Percentiles rank a stretch among this genome's conserved stretches.
Evolutionary conservation across 257 asterid species (phyloP).

Genomic region (Solanum verrucosum): DNA sequence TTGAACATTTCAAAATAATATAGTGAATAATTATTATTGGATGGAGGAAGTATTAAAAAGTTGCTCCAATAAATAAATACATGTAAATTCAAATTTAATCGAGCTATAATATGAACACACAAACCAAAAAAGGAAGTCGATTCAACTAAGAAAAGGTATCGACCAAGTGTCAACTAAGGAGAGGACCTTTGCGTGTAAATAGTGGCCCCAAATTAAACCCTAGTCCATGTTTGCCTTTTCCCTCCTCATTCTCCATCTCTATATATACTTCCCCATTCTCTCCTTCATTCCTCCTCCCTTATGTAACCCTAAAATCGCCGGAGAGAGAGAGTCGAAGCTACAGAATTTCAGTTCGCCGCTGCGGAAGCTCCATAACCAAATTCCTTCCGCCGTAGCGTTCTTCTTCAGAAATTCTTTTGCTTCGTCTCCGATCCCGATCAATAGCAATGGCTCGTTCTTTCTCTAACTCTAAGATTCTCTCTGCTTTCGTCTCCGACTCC

Average conservation of each 20-base stretch:
- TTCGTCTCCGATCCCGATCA: background rate
- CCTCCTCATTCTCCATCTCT: background rate
- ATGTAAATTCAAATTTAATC: background rate
- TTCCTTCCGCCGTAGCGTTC: conserved; percentile 1
- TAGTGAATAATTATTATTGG: too few relatives aligned
- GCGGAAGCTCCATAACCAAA: background rate
- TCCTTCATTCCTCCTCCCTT: background rate
- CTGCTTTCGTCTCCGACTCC: conserved; percentile 15
- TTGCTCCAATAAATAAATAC: too few relatives aligned
- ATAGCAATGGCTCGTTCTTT: conserved; percentile 23
- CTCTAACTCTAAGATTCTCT: conserved; percentile 15
- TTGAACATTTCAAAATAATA: too few relatives aligned
- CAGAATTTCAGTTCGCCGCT: conserved; percentile 3
- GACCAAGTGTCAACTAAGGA: background rate
- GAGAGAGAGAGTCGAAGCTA: background rate
- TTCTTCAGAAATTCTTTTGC: background rate
- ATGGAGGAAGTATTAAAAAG: rapidly evolving
- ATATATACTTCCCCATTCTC: background rate
- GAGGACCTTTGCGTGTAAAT: background rate
- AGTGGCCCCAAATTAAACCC: conserved; percentile 1
- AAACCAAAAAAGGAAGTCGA: background rate
- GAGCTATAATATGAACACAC: rapidly evolving
- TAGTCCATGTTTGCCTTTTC: background rate
- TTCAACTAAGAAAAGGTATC: background rate
- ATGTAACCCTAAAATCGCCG: background rate